Evolutionary conservation across 768 basidiomycete species (phyloP).

Genomic region (Suillus subaureus): DNA sequence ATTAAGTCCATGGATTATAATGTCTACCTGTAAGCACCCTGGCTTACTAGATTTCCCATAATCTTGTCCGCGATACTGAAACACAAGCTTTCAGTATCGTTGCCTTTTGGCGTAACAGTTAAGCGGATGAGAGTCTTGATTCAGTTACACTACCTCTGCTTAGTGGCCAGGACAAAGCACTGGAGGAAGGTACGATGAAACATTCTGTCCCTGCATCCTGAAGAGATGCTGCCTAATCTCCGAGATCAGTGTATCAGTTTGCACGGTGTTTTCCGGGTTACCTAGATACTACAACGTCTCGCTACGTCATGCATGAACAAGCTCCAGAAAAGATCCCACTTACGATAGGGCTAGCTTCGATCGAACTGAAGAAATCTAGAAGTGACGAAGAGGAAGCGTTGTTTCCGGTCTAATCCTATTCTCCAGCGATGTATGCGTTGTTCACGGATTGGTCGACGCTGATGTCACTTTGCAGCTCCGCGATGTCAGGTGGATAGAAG

Average conservation of each 20-base stretch:
- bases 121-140: no score
- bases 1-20: neutral
- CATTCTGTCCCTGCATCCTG: conserved; percentile 9
- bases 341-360: conserved; percentile 15
- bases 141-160: no score
- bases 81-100: no score
- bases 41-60: no score
- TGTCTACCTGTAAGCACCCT: no score
- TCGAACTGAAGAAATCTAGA: conserved; percentile 15
- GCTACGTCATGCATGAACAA: conserved; percentile 29
- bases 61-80: no score
- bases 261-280: conserved; percentile 11
- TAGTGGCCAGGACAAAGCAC: conserved; percentile 7
- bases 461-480: conserved; percentile 18
- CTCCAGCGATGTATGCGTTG: conserved; percentile 27
- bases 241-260: conserved; percentile 6
- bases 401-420: conserved; percentile 28
- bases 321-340: conserved; percentile 27
- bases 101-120: no score
- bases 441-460: conserved; percentile 14
- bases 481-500: conserved; percentile 18
- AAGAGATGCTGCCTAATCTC: conserved; percentile 13
- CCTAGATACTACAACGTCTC: conserved; percentile 9
- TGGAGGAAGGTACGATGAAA: conserved; percentile 8
- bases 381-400: conserved; percentile 18